Evolutionary conservation across 164 flowering plant species (phyloP).

Genomic region (Nymphaea thermarum): DNA sequence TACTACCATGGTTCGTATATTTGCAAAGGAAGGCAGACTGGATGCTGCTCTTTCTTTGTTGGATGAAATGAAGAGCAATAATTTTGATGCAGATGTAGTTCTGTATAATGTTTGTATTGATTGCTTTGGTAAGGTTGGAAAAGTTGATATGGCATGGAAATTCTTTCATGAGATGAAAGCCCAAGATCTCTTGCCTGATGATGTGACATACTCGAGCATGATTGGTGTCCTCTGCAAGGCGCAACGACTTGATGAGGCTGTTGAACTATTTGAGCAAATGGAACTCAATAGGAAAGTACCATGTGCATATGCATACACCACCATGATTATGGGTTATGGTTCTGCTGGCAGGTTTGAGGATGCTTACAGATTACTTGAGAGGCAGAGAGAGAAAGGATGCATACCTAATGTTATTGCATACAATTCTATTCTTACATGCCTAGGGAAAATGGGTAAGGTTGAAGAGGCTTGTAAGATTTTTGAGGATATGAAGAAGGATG

Average conservation of each 20-base stretch:
- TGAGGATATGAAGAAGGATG: slow-evolving; percentile 84
- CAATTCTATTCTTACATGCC: slow-evolving; percentile 76
- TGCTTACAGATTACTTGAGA: slow-evolving; percentile 73
- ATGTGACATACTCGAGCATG: slow-evolving; percentile 92
- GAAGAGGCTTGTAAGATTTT: slow-evolving; percentile 59
- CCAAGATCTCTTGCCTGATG: slow-evolving; percentile 65
- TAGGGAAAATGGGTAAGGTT: slow-evolving; percentile 57
- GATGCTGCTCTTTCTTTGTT: slow-evolving; percentile 77
- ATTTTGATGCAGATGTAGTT: slow-evolving; percentile 56
- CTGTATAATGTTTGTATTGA: slow-evolving; percentile 92
- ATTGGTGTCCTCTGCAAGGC: slow-evolving; percentile 82
- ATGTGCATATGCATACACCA: slow-evolving; percentile 89
- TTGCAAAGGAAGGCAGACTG: slow-evolving; percentile 68
- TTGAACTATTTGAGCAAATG: slow-evolving; percentile 70
- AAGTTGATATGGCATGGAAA: slow-evolving; percentile 96
- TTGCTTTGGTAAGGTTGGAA: slow-evolving; percentile 84
- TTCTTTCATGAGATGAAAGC: slow-evolving; percentile 88
- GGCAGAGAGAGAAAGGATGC: slow-evolving; percentile 66
- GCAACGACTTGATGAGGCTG: slow-evolving; percentile 57
- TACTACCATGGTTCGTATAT: slow-evolving; percentile 66
- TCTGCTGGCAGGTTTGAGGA: slow-evolving; percentile 75
- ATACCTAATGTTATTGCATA: slow-evolving; percentile 88
- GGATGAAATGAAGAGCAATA: slow-evolving; percentile 79
- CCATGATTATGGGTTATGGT: slow-evolving; percentile 96
- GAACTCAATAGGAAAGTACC: slow-evolving; percentile 56